A percentile compares a stretch with the other conserved stretches of the same genome.
These are phyloP conservation scores for Daldinia sp. DNA, from an alignment of 2,329 filamentous ascomycete genomes.

Conservation along the genomic window DNA sequence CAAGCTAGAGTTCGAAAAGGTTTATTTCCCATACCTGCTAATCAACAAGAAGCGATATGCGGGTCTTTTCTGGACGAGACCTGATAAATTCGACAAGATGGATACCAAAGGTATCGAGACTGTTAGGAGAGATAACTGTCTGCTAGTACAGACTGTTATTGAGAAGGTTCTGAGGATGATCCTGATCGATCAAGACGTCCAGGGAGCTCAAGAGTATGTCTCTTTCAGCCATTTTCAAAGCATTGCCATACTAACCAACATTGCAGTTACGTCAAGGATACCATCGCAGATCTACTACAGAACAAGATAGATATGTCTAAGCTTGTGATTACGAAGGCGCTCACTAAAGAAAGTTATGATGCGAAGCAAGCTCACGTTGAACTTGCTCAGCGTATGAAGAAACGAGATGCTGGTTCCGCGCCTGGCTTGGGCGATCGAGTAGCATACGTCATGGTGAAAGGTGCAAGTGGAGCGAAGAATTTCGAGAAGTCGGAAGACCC, in stretches of 20 bases:
- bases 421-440: constrained; percentile 94
- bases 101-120: constrained; percentile 99
- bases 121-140: constrained; percentile 94
- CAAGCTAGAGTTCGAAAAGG: constrained; percentile 99
- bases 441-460: constrained; percentile 97
- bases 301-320: constrained; percentile 99
- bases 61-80: constrained; percentile 96
- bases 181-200: constrained; percentile 90
- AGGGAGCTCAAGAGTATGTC: constrained; percentile 91
- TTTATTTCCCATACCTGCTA: constrained; percentile 96
- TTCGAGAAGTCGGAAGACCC: constrained; percentile 98
- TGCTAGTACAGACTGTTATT: constrained; percentile 95
- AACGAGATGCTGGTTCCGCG: constrained; percentile 94
- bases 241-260: constrained; percentile 54
- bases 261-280: constrained; percentile 90
- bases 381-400: constrained; percentile 94
- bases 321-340: constrained; percentile 96
- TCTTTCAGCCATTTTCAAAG: constrained; percentile 1
- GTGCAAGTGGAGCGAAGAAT: constrained; percentile 88
- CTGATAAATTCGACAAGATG: constrained; percentile 98
- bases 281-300: constrained; percentile 92
- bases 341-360: constrained; percentile 89
- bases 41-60: constrained; percentile 99
- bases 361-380: constrained; percentile 97
- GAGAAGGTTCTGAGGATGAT: constrained; percentile 97